Percentiles rank a stretch among this genome's conserved stretches.
Evolutionary conservation across 2,329 filamentous ascomycete species (phyloP).

Genomic region (Venturia pyrina): DNA sequence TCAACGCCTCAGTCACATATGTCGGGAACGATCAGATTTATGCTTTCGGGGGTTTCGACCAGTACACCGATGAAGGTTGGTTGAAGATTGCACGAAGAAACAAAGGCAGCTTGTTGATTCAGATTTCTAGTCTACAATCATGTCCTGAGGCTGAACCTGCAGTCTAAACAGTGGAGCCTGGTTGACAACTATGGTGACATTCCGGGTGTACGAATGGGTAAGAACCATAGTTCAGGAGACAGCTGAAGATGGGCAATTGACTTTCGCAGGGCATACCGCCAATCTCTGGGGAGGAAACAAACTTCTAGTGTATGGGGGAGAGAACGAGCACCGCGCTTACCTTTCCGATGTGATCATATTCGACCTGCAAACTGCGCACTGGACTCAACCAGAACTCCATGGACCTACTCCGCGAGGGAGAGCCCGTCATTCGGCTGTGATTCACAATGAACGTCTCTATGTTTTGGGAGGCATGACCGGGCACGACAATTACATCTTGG

Average conservation of each 20-base stretch:
- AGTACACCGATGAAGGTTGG: slow-evolving; percentile 85
- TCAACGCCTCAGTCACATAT: slow-evolving; percentile 98
- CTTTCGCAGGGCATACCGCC: slow-evolving; percentile 69
- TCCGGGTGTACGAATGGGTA: slow-evolving; percentile 92
- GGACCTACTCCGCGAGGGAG: slow-evolving; percentile 81
- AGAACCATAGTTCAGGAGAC: slow-evolving; percentile 17
- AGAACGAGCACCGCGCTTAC: slow-evolving; percentile 95
- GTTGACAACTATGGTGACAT: slow-evolving; percentile 99
- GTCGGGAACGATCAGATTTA: slow-evolving; percentile 96
- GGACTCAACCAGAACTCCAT: slow-evolving; percentile 82
- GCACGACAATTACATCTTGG: slow-evolving; percentile 81
- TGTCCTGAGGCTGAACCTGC: slow-evolving; percentile 78
- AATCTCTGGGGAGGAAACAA: slow-evolving; percentile 91
- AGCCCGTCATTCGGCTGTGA: slow-evolving; percentile 83
- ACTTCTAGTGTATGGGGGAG: slow-evolving; percentile 91
- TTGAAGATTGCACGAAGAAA: neutral
- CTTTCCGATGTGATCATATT: slow-evolving; percentile 94
- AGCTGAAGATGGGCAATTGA: slow-evolving; percentile 9
- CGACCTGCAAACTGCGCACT: slow-evolving; percentile 86
- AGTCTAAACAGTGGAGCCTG: slow-evolving; percentile 83
- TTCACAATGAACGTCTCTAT: slow-evolving; percentile 94
- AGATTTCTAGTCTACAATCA: slow-evolving; percentile 72
- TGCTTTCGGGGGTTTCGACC: slow-evolving; percentile 95
- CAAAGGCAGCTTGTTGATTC: neutral
- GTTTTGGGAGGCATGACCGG: slow-evolving; percentile 93